phyloP scores from a whole-genome alignment of 1,284 basidiomycete species.

The Heterobasidion parviporum region DNA sequence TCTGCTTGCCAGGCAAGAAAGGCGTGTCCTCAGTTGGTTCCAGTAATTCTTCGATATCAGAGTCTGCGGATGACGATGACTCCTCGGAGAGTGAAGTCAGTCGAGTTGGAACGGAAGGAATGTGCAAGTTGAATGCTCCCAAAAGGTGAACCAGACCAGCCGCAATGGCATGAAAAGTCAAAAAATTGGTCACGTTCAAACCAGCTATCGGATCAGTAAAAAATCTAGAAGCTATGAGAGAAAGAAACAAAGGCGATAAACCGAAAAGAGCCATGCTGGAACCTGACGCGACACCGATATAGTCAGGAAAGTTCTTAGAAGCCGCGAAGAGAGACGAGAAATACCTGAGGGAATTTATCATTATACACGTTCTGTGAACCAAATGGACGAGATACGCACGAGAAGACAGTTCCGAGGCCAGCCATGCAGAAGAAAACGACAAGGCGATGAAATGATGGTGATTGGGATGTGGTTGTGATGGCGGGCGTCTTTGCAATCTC shows the following conservation, averaged over 20 bases:
- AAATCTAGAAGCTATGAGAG: constrained; percentile 50
- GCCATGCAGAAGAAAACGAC: constrained; percentile 51
- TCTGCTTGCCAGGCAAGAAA: constrained; percentile 25
- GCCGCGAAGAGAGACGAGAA: constrained; percentile 72
- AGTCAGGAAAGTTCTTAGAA: constrained; percentile 55
- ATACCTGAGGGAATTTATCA: constrained; percentile 34
- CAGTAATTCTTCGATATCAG: constrained; percentile 2
- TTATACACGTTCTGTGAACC: not conserved
- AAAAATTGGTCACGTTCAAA: constrained; percentile 48
- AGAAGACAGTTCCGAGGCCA: constrained; percentile 61
- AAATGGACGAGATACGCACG: constrained; percentile 36
- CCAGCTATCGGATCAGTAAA: constrained; percentile 43
- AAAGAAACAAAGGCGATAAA: constrained; percentile 66
- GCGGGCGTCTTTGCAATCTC: constrained; percentile 40
- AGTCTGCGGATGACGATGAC: not conserved
- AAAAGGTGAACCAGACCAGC: constrained; percentile 45
- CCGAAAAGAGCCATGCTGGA: constrained; percentile 65
- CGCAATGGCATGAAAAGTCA: constrained; percentile 47
- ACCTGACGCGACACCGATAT: constrained; percentile 60
- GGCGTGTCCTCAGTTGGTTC: constrained; percentile 34
- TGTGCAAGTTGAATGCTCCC: constrained; percentile 39
- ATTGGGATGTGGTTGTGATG: constrained; percentile 26
- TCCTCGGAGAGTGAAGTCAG: not conserved
- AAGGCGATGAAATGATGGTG: constrained; percentile 42
- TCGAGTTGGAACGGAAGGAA: constrained; percentile 5